Evolutionary conservation across 2,329 filamentous ascomycete genomes (phyloP).

Genomic region (Hymenoscyphus fraxineus): DNA sequence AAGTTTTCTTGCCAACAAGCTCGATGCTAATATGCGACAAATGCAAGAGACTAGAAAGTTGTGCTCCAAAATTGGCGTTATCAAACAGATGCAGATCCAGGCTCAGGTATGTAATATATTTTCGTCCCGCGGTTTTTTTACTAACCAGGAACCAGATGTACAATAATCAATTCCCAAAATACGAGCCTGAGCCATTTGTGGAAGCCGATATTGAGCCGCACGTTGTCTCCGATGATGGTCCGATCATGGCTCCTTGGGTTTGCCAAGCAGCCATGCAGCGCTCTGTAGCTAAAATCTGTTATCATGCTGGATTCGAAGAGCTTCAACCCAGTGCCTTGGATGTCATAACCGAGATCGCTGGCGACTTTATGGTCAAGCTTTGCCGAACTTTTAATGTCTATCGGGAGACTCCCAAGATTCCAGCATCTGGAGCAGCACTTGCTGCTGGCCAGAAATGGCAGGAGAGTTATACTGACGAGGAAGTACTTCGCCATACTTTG

Average conservation of each 20-base stretch:
- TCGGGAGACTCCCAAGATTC: slow-evolving; percentile 74
- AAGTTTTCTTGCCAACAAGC: slow-evolving; percentile 70
- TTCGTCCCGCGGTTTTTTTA: neutral
- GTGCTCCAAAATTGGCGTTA: slow-evolving; percentile 92
- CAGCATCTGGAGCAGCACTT: slow-evolving; percentile 43
- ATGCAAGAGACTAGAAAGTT: slow-evolving; percentile 97
- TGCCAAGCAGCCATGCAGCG: slow-evolving; percentile 83
- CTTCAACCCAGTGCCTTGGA: slow-evolving; percentile 93
- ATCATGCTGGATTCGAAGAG: slow-evolving; percentile 94
- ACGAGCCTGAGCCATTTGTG: slow-evolving; percentile 82
- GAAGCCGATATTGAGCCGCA: slow-evolving; percentile 86
- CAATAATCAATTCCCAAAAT: slow-evolving; percentile 96
- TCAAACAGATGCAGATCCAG: slow-evolving; percentile 99
- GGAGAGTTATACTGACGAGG: slow-evolving; percentile 73
- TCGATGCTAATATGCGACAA: slow-evolving; percentile 87
- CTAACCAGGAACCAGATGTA: slow-evolving; percentile 62
- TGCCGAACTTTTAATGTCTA: slow-evolving; percentile 77
- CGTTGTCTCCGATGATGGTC: slow-evolving; percentile 82
- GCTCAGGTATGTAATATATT: slow-evolving; percentile 63
- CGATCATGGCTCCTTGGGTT: slow-evolving; percentile 78
- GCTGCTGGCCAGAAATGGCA: slow-evolving; percentile 46
- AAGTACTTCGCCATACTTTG: slow-evolving; percentile 81
- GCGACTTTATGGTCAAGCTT: slow-evolving; percentile 85
- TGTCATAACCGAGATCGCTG: slow-evolving; percentile 81
- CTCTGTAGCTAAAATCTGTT: slow-evolving; percentile 91